Percentiles rank a stretch among this genome's conserved stretches.
Evolutionary conservation across 139 green algal species (phyloP).

Genomic region (Desmodesmus armatus): DNA sequence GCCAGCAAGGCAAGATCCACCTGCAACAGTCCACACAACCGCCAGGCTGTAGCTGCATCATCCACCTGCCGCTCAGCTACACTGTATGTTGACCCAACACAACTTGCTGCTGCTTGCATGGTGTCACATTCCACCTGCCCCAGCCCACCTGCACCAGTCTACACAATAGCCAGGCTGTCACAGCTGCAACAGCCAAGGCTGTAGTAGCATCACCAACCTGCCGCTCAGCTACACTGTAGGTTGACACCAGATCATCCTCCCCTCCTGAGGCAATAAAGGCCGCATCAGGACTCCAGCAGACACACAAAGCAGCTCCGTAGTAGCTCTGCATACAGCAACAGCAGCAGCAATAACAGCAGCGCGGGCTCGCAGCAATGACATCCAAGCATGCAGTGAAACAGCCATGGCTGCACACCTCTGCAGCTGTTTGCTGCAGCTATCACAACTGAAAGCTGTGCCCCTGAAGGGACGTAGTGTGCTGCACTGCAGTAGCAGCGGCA

Average conservation of each 20-base stretch:
- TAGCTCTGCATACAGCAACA: constrained; percentile 88
- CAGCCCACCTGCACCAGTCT: background rate
- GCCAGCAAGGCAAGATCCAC: background rate
- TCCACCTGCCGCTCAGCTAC: constrained; percentile 51
- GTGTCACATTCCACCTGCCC: background rate
- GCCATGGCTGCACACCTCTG: too few relatives aligned
- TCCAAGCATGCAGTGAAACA: too few relatives aligned
- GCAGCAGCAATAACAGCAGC: too few relatives aligned
- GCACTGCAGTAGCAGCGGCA: too few relatives aligned
- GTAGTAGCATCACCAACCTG: constrained; percentile 62
- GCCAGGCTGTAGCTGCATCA: constrained; percentile 49
- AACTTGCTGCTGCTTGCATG: background rate
- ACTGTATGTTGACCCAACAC: constrained; percentile 79
- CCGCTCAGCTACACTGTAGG: constrained; percentile 66
- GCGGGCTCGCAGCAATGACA: too few relatives aligned
- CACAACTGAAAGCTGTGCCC: too few relatives aligned
- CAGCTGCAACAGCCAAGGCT: constrained; percentile 72
- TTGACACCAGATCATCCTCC: constrained; percentile 93
- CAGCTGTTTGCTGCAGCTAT: too few relatives aligned
- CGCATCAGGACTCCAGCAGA: constrained; percentile 86
- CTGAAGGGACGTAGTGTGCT: too few relatives aligned
- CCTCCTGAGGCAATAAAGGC: constrained; percentile 85
- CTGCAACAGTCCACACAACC: background rate
- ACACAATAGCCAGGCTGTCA: background rate
- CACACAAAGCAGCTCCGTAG: constrained; percentile 90